Evolutionary conservation across 2,329 filamentous ascomycete genomes (phyloP).

Genomic region (Acrocalymma vagum): DNA sequence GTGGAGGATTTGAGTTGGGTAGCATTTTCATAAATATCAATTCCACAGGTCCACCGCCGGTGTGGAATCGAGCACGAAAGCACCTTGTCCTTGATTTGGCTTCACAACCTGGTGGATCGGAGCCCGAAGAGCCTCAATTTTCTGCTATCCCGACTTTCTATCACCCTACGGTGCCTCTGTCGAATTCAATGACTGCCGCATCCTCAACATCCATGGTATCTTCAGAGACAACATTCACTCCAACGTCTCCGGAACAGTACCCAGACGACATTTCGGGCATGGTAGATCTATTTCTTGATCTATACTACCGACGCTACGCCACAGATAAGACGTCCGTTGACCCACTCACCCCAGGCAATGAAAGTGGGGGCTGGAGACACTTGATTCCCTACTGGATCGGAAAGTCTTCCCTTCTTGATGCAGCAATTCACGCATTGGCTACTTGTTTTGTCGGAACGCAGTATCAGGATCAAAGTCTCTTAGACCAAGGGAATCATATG

Average conservation of each 20-base stretch:
- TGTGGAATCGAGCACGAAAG: slow-evolving; percentile 30
- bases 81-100: slow-evolving; percentile 27
- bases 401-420: slow-evolving; percentile 23
- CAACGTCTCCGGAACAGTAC: slow-evolving; percentile 1
- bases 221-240: slow-evolving; percentile 4
- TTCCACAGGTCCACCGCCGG: slow-evolving; percentile 22
- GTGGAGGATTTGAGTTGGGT: slow-evolving; percentile 28
- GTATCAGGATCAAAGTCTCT: slow-evolving; percentile 19
- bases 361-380: slow-evolving; percentile 25
- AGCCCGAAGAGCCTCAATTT: slow-evolving; percentile 7
- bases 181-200: neutral
- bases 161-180: slow-evolving; percentile 1
- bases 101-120: slow-evolving; percentile 24
- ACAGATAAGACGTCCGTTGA: slow-evolving; percentile 12
- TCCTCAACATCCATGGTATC: slow-evolving; percentile 4
- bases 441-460: slow-evolving; percentile 26
- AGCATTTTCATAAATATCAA: slow-evolving; percentile 31
- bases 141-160: slow-evolving; percentile 5
- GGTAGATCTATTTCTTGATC: slow-evolving; percentile 22
- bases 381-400: slow-evolving; percentile 25
- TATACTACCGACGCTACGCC: slow-evolving; percentile 22
- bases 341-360: slow-evolving; percentile 16
- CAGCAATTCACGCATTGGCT: slow-evolving; percentile 24
- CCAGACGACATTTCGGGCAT: slow-evolving; percentile 18
- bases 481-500: slow-evolving; percentile 16